These are phyloP conservation scores for Ambrosiella xylebori DNA, from an alignment of 2,329 filamentous ascomycete genomes.

Conservation along the genomic window DNA sequence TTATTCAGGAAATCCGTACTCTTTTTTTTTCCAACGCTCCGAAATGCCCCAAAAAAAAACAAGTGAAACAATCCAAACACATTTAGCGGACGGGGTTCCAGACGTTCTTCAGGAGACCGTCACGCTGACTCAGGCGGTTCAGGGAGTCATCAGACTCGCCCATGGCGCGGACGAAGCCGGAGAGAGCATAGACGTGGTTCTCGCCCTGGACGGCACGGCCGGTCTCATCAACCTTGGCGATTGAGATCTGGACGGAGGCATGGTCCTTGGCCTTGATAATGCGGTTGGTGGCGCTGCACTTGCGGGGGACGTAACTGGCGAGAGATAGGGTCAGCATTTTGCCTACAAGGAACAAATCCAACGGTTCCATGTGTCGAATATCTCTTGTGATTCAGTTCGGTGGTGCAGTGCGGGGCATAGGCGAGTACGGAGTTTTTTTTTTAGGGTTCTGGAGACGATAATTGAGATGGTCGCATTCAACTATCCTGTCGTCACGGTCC, in stretches of 20 bases:
- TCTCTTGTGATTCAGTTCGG: neutral
- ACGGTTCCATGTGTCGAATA: neutral
- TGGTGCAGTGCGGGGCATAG: neutral
- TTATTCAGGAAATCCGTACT: slow-evolving; percentile 7
- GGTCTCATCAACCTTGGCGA: slow-evolving; percentile 98
- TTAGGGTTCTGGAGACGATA: neutral
- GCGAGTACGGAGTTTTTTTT: neutral
- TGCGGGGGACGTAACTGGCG: slow-evolving; percentile 84
- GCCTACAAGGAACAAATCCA: neutral
- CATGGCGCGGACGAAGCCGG: slow-evolving; percentile 93
- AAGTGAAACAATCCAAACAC: slow-evolving; percentile 9
- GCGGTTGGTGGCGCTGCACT: slow-evolving; percentile 97
- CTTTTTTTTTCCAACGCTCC: slow-evolving; percentile 13
- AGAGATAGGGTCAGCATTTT: neutral
- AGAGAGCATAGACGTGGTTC: slow-evolving; percentile 94
- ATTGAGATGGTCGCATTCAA: neutral
- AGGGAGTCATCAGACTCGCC: slow-evolving; percentile 94
- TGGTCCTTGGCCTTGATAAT: slow-evolving; percentile 99
- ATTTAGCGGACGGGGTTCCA: slow-evolving; percentile 62
- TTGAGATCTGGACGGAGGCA: slow-evolving; percentile 89
- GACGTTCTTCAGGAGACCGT: slow-evolving; percentile 92
- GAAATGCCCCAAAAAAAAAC: slow-evolving; percentile 7
- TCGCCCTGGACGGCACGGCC: slow-evolving; percentile 84
- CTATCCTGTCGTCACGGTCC: too few relatives aligned
- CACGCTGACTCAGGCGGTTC: slow-evolving; percentile 89